Base-by-base conservation (phyloP, 768 basidiomycete genomes). In the Termitomyces sp. region DNA sequence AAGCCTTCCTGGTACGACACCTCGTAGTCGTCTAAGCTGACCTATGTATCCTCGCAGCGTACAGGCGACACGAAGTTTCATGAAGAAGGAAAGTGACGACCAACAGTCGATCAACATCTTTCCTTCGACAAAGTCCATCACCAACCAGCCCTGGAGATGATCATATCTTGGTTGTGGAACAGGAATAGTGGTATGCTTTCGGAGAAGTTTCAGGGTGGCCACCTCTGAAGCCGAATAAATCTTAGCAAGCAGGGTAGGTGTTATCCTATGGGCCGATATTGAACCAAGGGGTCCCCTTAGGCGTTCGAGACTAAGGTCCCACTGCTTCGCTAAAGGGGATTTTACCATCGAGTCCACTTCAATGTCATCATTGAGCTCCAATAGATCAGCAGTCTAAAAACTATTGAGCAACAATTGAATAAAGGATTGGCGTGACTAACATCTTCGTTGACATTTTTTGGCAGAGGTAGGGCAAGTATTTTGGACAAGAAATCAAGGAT, bases 111-210 rank as follows among this genome's bases (percentile, higher is more conserved):
- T 44, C 28, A 73, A 64, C 51, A 57, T 63, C 20, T 58, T 39
- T 13, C 69, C 70, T 16, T 62, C 51, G 33, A 72, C 60, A 48
- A 64, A 62, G 51, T 72, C 70, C 62, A 72, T 60, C 29, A 66
- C 63, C 22, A 60, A 16, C 29, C 36, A 60, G 0, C 34, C 6
- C 8, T 50, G 31, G 20, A 50, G 48, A 34, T 34, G 48, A 8
- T 12, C 3, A 50, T 34, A 22, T 34, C 48, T 50, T 20, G 20
- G 52, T 22, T 54, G 56, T 15, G 60, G 60, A 20, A 58, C 29
- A 12, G 56, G 60, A 39, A 57, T 57, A 44, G 59, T 53, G 49
- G 48, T 50, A 20, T 50, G n/a, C 33, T 50, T 22, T 44, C 59
- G 50, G 31, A 60, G 18, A 37, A 22, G 39, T 28, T 7, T 24